phyloP scores from a whole-genome alignment of 2,329 filamentous ascomycete genomes.

The Hypoxylon sp. region DNA sequence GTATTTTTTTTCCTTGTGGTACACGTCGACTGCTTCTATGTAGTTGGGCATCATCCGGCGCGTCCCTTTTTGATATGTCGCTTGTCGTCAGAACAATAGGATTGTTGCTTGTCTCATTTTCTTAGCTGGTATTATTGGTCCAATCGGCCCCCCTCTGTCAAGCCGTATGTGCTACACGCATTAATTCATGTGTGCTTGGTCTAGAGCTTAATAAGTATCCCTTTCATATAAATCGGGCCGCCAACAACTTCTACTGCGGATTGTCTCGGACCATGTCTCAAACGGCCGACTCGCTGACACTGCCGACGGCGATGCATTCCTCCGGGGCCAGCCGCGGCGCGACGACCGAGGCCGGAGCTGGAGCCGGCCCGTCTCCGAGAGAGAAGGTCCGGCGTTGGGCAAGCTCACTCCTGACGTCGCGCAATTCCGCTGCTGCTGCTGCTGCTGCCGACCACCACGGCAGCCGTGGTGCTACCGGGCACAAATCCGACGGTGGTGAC shows the following conservation, averaged over 20 bases:
- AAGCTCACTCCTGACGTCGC: slow-evolving; percentile 33
- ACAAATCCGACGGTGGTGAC: slow-evolving; percentile 26
- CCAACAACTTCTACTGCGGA: neutral
- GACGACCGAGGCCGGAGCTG: slow-evolving; percentile 25
- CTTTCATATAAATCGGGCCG: neutral
- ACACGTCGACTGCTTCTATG: neutral
- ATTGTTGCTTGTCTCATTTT: neutral
- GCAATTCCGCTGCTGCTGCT: slow-evolving; percentile 11
- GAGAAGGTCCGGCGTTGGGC: slow-evolving; percentile 34
- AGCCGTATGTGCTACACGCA: neutral
- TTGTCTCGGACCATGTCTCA: slow-evolving; percentile 24
- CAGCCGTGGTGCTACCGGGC: neutral
- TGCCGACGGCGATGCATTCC: slow-evolving; percentile 43
- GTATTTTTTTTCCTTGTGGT: neutral
- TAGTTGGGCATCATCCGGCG: slow-evolving; percentile 11
- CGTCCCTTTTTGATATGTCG: slow-evolving; percentile 19
- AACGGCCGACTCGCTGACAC: slow-evolving; percentile 37
- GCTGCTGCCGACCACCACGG: slow-evolving; percentile 7
- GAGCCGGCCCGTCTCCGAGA: slow-evolving; percentile 23
- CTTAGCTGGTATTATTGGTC: neutral
- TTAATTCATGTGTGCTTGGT: neutral
- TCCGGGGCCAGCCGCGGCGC: slow-evolving; percentile 22
- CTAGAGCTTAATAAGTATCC: neutral
- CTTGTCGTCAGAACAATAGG: neutral
- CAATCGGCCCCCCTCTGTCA: neutral